These are phyloP conservation scores for Pholiota adiposa DNA, from an alignment of 1,284 basidiomycete species.

Conservation along the genomic window DNA sequence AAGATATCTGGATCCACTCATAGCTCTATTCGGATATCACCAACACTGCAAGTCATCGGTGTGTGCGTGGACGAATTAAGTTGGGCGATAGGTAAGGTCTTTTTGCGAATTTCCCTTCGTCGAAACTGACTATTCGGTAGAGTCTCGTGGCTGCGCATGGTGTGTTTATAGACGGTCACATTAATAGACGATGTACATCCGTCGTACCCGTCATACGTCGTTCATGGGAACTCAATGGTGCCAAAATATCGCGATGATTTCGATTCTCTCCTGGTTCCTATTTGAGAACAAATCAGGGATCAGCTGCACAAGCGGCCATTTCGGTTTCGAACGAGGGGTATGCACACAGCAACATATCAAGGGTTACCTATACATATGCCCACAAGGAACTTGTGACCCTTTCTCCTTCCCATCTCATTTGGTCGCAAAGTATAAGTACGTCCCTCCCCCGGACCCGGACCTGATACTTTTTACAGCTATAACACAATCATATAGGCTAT, in stretches of 20 bases:
- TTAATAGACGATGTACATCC: too few relatives aligned
- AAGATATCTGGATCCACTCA: neutral
- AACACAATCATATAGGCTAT: neutral
- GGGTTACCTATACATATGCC: neutral
- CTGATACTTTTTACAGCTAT: neutral
- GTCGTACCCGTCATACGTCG: neutral
- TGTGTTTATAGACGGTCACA: neutral
- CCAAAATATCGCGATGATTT: neutral
- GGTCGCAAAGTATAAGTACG: neutral
- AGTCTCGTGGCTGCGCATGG: neutral
- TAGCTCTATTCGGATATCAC: neutral
- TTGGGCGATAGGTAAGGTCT: too few relatives aligned
- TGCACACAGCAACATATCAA: neutral
- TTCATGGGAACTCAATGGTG: neutral
- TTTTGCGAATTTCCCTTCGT: neutral
- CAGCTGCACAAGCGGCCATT: neutral
- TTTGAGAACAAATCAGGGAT: neutral
- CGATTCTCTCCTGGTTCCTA: neutral
- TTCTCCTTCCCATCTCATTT: neutral
- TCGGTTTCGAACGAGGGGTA: neutral
- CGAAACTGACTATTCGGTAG: neutral
- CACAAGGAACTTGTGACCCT: neutral
- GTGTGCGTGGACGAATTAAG: neutral
- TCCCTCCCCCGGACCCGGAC: neutral
- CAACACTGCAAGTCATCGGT: neutral